Conservation (phyloP, 805 yeast genomes). For the Candida quercuum region DNA sequence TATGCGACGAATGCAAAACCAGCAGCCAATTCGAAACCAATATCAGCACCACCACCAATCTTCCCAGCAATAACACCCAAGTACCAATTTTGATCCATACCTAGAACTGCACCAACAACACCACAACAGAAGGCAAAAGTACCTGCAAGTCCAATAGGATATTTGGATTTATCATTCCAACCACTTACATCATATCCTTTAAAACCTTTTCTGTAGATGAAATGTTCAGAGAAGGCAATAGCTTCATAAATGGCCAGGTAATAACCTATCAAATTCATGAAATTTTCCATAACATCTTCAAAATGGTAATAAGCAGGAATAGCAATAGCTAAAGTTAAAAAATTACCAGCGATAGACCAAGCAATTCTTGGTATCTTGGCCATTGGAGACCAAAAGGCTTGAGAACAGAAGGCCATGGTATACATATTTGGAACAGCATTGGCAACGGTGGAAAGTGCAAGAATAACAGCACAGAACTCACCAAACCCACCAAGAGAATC, state of each 20-base stretch:
- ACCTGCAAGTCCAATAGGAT: constrained; percentile 81
- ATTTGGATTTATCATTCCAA: constrained; percentile 49
- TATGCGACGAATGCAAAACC: constrained; percentile 63
- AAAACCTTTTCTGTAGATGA: constrained; percentile 64
- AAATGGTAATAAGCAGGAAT: constrained; percentile 84
- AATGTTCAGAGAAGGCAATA: constrained; percentile 73
- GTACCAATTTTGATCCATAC: constrained; percentile 88
- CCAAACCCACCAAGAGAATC: constrained; percentile 86
- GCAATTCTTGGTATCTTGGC: constrained; percentile 72
- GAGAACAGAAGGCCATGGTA: constrained; percentile 82
- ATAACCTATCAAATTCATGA: constrained; percentile 89
- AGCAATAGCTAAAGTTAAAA: constrained; percentile 74
- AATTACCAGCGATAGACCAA: constrained; percentile 78
- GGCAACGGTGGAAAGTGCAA: constrained; percentile 85
- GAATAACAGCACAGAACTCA: constrained; percentile 78
- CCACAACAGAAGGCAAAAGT: constrained; percentile 74
- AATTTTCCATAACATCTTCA: constrained; percentile 67
- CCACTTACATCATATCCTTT: constrained; percentile 57
- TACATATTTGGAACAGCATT: constrained; percentile 94
- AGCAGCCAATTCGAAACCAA: constrained; percentile 78
- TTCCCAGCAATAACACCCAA: constrained; percentile 55
- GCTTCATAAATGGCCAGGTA: constrained; percentile 83
- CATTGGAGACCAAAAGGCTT: constrained; percentile 74
- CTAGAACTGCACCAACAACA: constrained; percentile 77
- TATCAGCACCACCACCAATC: constrained; percentile 60